Conservation (phyloP, 2,329 filamentous ascomycete species). For the Trichoderma sp. region DNA sequence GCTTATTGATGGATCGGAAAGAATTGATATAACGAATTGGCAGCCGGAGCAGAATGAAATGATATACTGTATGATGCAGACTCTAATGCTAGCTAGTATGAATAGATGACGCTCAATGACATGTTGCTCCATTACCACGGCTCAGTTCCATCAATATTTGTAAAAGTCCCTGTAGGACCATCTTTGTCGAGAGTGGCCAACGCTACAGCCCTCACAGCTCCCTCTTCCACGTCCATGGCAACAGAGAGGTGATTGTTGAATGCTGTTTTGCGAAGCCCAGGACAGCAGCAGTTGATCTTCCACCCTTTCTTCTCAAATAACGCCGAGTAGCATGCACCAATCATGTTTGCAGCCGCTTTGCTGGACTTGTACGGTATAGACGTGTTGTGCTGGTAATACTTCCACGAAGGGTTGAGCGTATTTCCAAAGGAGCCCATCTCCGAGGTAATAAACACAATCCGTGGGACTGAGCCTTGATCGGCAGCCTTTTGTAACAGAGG, state of each 20-base stretch:
- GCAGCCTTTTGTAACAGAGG: background rate
- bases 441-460: constrained; percentile 8
- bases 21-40: background rate
- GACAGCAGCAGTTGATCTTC: constrained; percentile 13
- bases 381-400: background rate
- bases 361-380: constrained; percentile 12
- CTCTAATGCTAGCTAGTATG: background rate
- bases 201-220: constrained; percentile 2
- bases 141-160: constrained; percentile 7
- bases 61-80: background rate
- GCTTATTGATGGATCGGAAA: background rate
- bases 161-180: constrained; percentile 9
- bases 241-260: background rate
- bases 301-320: background rate
- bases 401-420: constrained; percentile 9
- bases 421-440: constrained; percentile 9
- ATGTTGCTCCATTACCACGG: background rate
- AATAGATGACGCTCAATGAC: background rate
- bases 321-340: constrained; percentile 5
- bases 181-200: background rate
- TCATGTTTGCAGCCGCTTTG: constrained; percentile 13
- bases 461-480: constrained; percentile 5
- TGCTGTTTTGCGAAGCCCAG: constrained; percentile 5
- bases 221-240: constrained; percentile 12
- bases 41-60: background rate